Percentiles rank a stretch among this genome's conserved stretches.
Evolutionary conservation across 1,284 basidiomycete species (phyloP).

Genomic region (Cystobasidium sp.): DNA sequence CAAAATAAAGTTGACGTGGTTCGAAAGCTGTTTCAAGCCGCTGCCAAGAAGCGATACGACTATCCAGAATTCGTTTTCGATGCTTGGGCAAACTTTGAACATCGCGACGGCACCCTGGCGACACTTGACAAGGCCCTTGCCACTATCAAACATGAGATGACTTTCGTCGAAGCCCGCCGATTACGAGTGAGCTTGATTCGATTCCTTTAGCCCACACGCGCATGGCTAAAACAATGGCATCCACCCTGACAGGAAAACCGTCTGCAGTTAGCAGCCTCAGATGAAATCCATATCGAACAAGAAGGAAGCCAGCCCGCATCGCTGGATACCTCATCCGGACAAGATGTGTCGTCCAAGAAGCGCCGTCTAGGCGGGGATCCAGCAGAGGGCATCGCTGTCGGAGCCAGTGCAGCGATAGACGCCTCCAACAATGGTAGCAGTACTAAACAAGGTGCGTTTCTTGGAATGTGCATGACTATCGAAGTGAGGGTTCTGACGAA

Average conservation of each 20-base stretch:
- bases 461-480: no score
- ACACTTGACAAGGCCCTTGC: conserved; percentile 67
- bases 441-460: no score
- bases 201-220: neutral
- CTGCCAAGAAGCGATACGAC: conserved; percentile 72
- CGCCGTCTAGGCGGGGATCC: conserved; percentile 7
- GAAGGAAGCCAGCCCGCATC: neutral
- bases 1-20: conserved; percentile 62
- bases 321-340: neutral
- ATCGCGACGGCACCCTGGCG: conserved; percentile 73
- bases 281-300: neutral
- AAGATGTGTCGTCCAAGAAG: neutral
- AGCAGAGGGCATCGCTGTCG: neutral
- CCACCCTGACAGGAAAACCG: neutral
- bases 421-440: no score
- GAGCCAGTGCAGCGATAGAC: no score
- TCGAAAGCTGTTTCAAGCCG: conserved; percentile 68
- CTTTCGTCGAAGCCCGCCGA: conserved; percentile 69
- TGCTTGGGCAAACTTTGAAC: conserved; percentile 83
- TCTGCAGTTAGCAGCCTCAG: conserved; percentile 54
- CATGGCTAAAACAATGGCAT: neutral
- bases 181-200: conserved; percentile 64
- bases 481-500: no score
- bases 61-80: conserved; percentile 93
- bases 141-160: conserved; percentile 58